Evolutionary conservation across 2,329 filamentous ascomycete species (phyloP).

Genomic region (Annulohypoxylon truncatum): DNA sequence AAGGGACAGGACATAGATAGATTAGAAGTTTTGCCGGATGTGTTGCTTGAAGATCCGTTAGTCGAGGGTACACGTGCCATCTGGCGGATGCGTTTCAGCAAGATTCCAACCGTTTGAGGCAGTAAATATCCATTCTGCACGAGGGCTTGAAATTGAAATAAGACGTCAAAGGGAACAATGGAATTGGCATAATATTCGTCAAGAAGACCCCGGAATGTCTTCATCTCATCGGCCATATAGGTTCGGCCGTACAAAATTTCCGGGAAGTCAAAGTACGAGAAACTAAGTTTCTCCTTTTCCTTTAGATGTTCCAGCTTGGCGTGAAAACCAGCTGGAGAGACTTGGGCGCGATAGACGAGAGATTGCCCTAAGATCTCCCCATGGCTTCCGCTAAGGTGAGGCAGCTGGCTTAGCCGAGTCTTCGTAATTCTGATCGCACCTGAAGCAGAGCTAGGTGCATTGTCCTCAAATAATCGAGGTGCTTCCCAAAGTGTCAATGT

Average conservation of each 20-base stretch:
- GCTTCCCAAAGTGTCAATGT: conserved; percentile 64
- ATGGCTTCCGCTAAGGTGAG: conserved; percentile 46
- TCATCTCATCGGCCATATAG: conserved; percentile 44
- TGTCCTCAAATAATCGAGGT: conserved; percentile 59
- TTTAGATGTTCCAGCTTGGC: conserved; percentile 47
- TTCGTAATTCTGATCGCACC: conserved; percentile 38
- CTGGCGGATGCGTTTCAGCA: conserved; percentile 51
- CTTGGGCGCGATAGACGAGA: conserved; percentile 57
- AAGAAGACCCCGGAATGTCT: conserved; percentile 51
- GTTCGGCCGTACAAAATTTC: conserved; percentile 17
- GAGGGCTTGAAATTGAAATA: conserved; percentile 73
- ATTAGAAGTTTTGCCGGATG: conserved; percentile 1
- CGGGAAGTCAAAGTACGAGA: conserved; percentile 45
- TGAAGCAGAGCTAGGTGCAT: conserved; percentile 7
- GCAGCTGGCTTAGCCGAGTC: conserved; percentile 49
- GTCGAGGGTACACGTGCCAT: not conserved
- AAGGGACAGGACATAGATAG: conserved; percentile 52
- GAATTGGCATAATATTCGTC: conserved; percentile 44
- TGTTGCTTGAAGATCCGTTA: not conserved
- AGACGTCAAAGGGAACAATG: conserved; percentile 62
- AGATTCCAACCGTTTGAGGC: conserved; percentile 61
- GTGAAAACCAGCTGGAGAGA: conserved; percentile 46
- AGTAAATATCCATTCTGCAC: conserved; percentile 72
- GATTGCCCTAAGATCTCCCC: conserved; percentile 54
- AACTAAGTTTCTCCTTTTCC: conserved; percentile 43